A percentile compares a stretch with the other conserved stretches of the same genome.
Conservation (phyloP, 768 basidiomycete genomes). For the Hebeloma cylindrosporum region DNA sequence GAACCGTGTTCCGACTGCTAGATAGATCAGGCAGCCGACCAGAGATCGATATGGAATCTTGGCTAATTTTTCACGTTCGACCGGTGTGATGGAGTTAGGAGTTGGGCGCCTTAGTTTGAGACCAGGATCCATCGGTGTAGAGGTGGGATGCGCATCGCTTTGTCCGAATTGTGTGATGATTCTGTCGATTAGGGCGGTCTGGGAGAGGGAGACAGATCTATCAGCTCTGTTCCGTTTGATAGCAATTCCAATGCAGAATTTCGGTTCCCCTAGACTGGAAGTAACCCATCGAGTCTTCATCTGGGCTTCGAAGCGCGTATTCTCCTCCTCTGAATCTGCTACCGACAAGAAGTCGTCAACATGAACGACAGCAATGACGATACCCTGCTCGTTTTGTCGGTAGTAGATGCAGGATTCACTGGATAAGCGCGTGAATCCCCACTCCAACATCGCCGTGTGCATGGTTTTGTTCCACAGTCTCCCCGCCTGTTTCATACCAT, state of each 20-base stretch:
- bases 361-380: conserved; percentile 31
- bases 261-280: conserved; percentile 25
- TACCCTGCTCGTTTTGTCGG: conserved; percentile 10
- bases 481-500: conserved; percentile 40
- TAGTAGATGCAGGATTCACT: conserved; percentile 37
- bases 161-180: conserved; percentile 31
- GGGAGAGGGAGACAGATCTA: conserved; percentile 19
- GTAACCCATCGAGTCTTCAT: conserved; percentile 24
- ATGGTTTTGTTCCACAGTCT: conserved; percentile 38
- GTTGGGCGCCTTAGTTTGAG: conserved; percentile 18
- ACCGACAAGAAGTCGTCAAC: conserved; percentile 35
- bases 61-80: conserved; percentile 7
- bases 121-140: conserved; percentile 31
- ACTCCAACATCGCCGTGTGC: conserved; percentile 23
- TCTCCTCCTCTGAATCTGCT: conserved; percentile 8
- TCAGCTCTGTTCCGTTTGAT: conserved; percentile 26
- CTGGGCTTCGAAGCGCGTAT: conserved; percentile 25
- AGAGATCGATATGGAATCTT: conserved; percentile 21
- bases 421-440: conserved; percentile 30
- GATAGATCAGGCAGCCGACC: conserved; percentile 14
- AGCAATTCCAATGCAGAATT: conserved; percentile 36
- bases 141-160: conserved; percentile 16
- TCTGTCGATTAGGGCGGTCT: conserved; percentile 27
- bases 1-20: conserved; percentile 11
- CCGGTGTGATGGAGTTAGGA: background rate